phyloP scores from a whole-genome alignment of 768 basidiomycete species.

The Auriscalpium microsporum region DNA sequence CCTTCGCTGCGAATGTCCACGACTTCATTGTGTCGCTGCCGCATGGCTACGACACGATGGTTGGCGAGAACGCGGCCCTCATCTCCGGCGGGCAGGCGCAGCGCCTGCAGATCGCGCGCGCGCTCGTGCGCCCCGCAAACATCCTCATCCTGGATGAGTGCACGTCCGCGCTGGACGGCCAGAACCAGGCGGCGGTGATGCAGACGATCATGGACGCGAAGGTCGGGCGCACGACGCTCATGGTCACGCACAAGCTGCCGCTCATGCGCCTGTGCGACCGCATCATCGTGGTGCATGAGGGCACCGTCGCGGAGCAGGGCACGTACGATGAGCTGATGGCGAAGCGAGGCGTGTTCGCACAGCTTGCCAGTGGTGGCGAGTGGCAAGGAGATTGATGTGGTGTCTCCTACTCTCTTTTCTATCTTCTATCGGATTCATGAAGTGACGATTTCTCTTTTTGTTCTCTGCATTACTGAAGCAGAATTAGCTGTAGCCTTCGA shows the following conservation, averaged over 20 bases:
- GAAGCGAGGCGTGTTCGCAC: constrained; percentile 62
- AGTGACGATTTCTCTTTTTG: background rate
- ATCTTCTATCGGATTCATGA: background rate
- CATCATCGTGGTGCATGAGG: constrained; percentile 74
- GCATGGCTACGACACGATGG: constrained; percentile 75
- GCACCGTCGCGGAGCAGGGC: constrained; percentile 71
- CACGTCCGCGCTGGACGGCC: constrained; percentile 82
- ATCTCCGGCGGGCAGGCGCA: constrained; percentile 95
- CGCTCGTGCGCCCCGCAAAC: constrained; percentile 64
- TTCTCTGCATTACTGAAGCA: background rate
- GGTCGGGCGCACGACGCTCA: constrained; percentile 71
- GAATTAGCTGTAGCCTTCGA: background rate
- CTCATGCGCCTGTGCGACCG: constrained; percentile 92
- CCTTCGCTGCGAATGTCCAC: constrained; percentile 73
- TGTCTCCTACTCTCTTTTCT: background rate
- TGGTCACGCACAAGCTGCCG: constrained; percentile 88
- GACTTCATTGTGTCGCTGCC: constrained; percentile 77
- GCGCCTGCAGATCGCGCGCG: constrained; percentile 84
- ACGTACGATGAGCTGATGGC: constrained; percentile 63
- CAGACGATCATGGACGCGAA: constrained; percentile 62
- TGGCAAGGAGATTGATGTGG: constrained; percentile 30
- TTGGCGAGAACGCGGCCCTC: constrained; percentile 88
- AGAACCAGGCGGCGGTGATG: constrained; percentile 77
- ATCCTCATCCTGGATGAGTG: constrained; percentile 91
- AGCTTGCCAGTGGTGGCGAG: constrained; percentile 73